Conservation (phyloP, 169 alveolate species). For the Eimeria necatrix region DNA sequence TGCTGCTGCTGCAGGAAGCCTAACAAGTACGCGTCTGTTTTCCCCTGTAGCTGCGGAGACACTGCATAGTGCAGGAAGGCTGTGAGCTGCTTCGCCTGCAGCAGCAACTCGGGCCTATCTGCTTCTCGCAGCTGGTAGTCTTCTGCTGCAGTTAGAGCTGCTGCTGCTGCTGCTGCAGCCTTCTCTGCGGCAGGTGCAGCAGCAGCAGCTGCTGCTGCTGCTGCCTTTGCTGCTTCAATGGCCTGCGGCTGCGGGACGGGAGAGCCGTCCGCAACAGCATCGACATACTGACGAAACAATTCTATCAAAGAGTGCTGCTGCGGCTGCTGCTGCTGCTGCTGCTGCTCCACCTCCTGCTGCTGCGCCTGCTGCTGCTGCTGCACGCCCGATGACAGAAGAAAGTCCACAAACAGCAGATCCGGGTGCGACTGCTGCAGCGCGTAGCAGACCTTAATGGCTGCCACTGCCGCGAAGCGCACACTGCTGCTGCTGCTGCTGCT, state of each 20-base stretch:
- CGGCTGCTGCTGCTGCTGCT: conserved; percentile 68
- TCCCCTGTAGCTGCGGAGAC: conserved; percentile 51
- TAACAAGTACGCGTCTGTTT: conserved; percentile 31
- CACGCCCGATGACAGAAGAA: conserved; percentile 10
- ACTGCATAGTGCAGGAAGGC: conserved; percentile 30
- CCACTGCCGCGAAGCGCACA: conserved; percentile 17
- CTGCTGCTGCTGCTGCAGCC: conserved; percentile 55
- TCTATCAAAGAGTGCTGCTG: conserved; percentile 8
- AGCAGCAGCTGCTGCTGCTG: conserved; percentile 59
- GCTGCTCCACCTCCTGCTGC: conserved; percentile 22
- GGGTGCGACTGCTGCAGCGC: conserved; percentile 60
- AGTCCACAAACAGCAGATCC: conserved; percentile 47
- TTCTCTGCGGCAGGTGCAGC: conserved; percentile 37
- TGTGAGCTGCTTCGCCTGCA: conserved; percentile 50
- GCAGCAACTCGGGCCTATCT: conserved; percentile 50
- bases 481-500: conserved; percentile 17
- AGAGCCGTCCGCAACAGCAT: conserved; percentile 1
- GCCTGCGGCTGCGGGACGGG: conserved; percentile 13
- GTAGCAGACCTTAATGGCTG: conserved; percentile 8
- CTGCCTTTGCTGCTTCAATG: conserved; percentile 33
- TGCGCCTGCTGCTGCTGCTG: conserved; percentile 61
- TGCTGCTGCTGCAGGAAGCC: conserved; percentile 48
- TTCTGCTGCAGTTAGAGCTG: conserved; percentile 51
- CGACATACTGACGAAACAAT: not conserved
- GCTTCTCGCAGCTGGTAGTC: conserved; percentile 47